Evolutionary conservation across 148 eudicot genomes (phyloP).

Genomic region (Amaranthus palmeri): DNA sequence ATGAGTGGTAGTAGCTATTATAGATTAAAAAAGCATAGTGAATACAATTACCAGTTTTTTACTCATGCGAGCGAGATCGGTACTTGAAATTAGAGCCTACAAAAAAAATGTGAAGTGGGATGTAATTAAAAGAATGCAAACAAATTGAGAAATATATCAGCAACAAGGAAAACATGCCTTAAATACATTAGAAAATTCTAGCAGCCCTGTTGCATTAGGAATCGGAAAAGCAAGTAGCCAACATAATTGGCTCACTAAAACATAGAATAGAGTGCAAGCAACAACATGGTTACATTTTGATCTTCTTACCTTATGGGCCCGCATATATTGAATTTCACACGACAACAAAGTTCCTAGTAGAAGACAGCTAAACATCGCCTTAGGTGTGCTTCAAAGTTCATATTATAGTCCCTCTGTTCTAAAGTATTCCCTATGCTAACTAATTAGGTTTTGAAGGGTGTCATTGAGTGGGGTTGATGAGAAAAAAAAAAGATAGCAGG

Average conservation of each 20-base stretch:
- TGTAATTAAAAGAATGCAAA: neutral
- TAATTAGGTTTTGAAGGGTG: no score
- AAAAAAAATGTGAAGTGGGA: neutral
- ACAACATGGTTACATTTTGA: neutral
- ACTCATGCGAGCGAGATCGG: slow-evolving; percentile 75
- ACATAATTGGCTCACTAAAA: neutral
- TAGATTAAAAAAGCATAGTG: slow-evolving; percentile 5
- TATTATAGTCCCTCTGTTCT: no score
- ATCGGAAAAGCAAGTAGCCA: neutral
- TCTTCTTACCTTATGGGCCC: neutral
- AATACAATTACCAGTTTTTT: slow-evolving; percentile 60
- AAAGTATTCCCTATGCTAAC: no score
- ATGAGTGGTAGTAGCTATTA: neutral
- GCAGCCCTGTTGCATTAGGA: neutral
- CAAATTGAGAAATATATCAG: neutral
- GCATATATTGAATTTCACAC: neutral
- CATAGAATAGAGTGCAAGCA: neutral
- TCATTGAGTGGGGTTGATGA: no score
- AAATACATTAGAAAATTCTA: no score
- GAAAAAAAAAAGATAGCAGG: no score
- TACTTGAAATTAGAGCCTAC: slow-evolving; percentile 70
- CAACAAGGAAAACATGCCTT: neutral
- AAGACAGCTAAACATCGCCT: neutral
- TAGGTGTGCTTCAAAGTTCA: neutral
- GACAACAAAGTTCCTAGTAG: neutral